Base-by-base conservation (phyloP, 106 monocot species). In the Dioscorea zingiberensis region DNA sequence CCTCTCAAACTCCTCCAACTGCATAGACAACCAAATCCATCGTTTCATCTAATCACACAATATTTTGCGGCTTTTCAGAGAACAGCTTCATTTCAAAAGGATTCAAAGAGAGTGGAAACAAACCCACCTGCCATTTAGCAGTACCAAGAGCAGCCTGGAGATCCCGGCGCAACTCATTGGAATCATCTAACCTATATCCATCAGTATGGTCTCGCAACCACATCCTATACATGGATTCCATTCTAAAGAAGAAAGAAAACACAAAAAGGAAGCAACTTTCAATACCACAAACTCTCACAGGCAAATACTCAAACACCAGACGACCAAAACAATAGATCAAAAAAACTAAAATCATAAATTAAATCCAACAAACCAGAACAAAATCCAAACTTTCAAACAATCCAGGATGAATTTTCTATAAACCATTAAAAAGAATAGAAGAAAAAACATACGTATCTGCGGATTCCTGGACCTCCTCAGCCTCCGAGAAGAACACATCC, bases 391-490 rank as follows among this genome's bases (percentile, higher is more conserved):
- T 27, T 55, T 49, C 2, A 10, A 71, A 26, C 29, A 46, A 55
- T 60, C 53, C 54, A 60, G 9, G 38, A 38, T 38, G 38, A 6
- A 38, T 8, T 6, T 38, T 45, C 21, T 11, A 5, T 14, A 57
- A 79, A 44, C 22, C 32, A 3, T 51, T n/a, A 25, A 58, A 11
- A 25, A 55, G 13, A 18, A 12, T 21, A 22, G 2, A 55, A 48
- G 1, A 16, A 48, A 1, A 11, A 22, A 17, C 68, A 28, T 67
- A 94, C 93, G 32, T 61, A 25, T 94, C 93, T 25, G 86, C 78
- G 22, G 93, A 94, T 49, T 89, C 83, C 76, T 94, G 93, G 49
- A 94, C 93, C 30, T 75, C 89, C 74, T 94, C 93, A 11, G 93
- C 93, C 3, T 89, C 89, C 17, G 81, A 74, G 60, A 94, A 94